Evolutionary conservation across 768 basidiomycete species (phyloP).

Genomic region (Daedaleopsis sinensis): DNA sequence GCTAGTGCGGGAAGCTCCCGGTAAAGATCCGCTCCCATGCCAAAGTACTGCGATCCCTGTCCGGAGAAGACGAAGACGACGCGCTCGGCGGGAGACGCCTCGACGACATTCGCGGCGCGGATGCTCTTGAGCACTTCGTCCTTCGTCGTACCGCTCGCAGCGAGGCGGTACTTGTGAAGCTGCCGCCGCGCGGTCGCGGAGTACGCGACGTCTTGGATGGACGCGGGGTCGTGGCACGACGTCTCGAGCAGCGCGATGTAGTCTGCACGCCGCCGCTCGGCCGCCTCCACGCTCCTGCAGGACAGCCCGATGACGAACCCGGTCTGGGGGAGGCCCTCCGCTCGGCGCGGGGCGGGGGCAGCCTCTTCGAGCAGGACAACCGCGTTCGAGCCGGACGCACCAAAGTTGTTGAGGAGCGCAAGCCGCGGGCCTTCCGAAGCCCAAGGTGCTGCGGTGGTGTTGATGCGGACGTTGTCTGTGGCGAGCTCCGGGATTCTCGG

Average conservation of each 20-base stretch:
- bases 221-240: constrained; percentile 22
- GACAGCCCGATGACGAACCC: constrained; percentile 61
- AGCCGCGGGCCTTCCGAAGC: constrained; percentile 42
- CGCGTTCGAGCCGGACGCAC: constrained; percentile 73
- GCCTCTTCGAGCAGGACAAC: constrained; percentile 62
- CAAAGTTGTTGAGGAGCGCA: constrained; percentile 75
- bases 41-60: constrained; percentile 67
- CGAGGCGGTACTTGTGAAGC: constrained; percentile 54
- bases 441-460: constrained; percentile 48
- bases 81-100: constrained; percentile 32
- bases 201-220: constrained; percentile 61
- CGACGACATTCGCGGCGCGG: constrained; percentile 35
- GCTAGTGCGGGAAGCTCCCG: constrained; percentile 49
- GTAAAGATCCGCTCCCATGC: constrained; percentile 67
- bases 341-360: constrained; percentile 1
- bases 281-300: constrained; percentile 52
- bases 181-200: constrained; percentile 69
- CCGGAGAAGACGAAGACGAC: constrained; percentile 75
- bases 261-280: constrained; percentile 49
- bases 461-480: constrained; percentile 52
- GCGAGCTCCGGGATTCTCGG: constrained; percentile 53
- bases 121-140: constrained; percentile 53
- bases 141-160: constrained; percentile 46
- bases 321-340: background rate
- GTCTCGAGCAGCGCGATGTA: constrained; percentile 53